These are phyloP conservation scores for Hyphodiscus hymeniophilus DNA, from an alignment of 495 filamentous ascomycete genomes.

Conservation along the genomic window DNA sequence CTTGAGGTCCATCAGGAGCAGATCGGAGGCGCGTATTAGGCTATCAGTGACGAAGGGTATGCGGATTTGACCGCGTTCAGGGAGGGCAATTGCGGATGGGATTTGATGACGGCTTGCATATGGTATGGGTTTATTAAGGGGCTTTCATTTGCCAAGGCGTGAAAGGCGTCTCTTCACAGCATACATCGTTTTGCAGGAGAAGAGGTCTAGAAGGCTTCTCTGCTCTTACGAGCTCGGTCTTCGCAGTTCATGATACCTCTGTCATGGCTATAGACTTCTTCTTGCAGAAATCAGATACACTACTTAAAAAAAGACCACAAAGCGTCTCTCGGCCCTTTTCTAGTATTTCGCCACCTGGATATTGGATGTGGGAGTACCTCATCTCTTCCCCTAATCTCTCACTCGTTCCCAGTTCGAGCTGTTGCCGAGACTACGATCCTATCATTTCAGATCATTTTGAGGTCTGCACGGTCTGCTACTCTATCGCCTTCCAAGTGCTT, in stretches of 20 bases:
- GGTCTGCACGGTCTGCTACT: too few relatives aligned
- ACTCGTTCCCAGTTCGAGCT: too few relatives aligned
- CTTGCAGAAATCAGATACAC: too few relatives aligned
- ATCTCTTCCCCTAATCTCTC: too few relatives aligned
- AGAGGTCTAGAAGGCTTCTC: neutral
- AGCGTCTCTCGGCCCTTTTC: too few relatives aligned
- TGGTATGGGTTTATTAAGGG: conserved; percentile 13
- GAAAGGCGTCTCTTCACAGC: conserved; percentile 17
- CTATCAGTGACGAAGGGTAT: neutral
- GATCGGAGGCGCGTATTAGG: conserved; percentile 55
- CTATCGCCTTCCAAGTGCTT: too few relatives aligned
- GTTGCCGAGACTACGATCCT: too few relatives aligned
- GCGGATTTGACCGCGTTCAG: neutral
- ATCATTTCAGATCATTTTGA: too few relatives aligned
- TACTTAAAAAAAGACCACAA: too few relatives aligned
- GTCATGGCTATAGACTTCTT: neutral
- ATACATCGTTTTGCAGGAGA: conserved; percentile 5
- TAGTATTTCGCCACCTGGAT: too few relatives aligned
- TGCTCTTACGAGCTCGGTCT: neutral
- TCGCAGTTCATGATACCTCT: neutral
- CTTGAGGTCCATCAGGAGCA: conserved; percentile 99
- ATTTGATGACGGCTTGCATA: conserved; percentile 11
- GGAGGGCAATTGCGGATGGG: neutral
- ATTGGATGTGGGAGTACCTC: too few relatives aligned
- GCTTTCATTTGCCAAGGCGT: conserved; percentile 15